phyloP scores from a whole-genome alignment of 495 filamentous ascomycete species.

The Xylaria telfairii region DNA sequence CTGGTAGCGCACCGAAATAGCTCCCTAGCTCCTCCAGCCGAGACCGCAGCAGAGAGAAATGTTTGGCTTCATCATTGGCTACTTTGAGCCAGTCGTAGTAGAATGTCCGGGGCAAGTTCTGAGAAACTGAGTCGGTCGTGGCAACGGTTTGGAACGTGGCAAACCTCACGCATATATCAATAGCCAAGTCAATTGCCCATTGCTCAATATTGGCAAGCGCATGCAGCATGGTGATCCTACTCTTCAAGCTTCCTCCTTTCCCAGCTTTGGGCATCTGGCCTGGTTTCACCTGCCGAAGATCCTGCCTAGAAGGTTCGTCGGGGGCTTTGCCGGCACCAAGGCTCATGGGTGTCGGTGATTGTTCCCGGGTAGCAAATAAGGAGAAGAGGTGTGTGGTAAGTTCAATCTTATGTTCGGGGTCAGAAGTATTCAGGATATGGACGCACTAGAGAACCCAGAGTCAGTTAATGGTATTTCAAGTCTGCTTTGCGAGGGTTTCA shows the following conservation, averaged over 20 bases:
- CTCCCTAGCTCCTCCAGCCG: constrained; percentile 58
- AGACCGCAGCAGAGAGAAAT: constrained; percentile 58
- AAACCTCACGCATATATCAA: constrained; percentile 61
- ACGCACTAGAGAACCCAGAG: too few species aligned
- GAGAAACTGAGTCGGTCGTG: constrained; percentile 28
- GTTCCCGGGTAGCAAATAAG: constrained; percentile 50
- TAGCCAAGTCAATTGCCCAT: constrained; percentile 62
- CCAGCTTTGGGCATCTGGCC: constrained; percentile 52
- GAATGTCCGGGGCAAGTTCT: constrained; percentile 53
- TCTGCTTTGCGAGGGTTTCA: too few species aligned
- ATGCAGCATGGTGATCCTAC: constrained; percentile 58
- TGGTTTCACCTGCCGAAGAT: constrained; percentile 49
- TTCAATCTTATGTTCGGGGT: constrained; percentile 61
- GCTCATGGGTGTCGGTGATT: constrained; percentile 51
- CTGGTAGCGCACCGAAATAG: constrained; percentile 56
- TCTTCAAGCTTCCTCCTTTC: constrained; percentile 55
- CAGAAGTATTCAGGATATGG: constrained; percentile 56
- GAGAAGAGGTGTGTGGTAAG: constrained; percentile 56
- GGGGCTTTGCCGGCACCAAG: constrained; percentile 52
- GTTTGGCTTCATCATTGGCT: constrained; percentile 60
- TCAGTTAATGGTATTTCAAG: too few species aligned
- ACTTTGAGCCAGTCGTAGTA: constrained; percentile 64
- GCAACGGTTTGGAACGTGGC: constrained; percentile 50
- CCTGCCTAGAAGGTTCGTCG: constrained; percentile 54
- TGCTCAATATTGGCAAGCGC: constrained; percentile 60